These are phyloP conservation scores for Trichoderma afroharzianum DNA, from an alignment of 2,329 filamentous ascomycete species.

Conservation along the genomic window DNA sequence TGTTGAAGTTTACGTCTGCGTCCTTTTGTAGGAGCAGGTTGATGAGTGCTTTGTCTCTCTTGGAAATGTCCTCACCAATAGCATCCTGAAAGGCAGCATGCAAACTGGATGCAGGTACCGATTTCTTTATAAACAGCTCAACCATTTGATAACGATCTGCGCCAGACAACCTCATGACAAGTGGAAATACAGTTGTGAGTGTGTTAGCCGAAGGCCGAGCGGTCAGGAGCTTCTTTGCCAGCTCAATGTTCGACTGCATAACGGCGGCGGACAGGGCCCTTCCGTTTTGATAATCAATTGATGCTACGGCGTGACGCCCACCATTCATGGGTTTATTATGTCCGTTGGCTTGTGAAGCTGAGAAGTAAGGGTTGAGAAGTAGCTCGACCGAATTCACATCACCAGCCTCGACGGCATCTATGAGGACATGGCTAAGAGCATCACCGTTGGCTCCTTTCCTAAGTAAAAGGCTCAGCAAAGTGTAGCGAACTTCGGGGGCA, in stretches of 20 bases:
- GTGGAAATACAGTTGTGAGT: slow-evolving; percentile 47
- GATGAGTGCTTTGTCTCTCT: slow-evolving; percentile 50
- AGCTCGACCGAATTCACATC: slow-evolving; percentile 47
- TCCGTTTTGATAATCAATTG: slow-evolving; percentile 50
- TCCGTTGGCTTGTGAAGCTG: background rate
- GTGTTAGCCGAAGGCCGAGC: slow-evolving; percentile 46
- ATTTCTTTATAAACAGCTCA: slow-evolving; percentile 47
- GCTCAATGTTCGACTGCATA: slow-evolving; percentile 40
- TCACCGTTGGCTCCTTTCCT: slow-evolving; percentile 48
- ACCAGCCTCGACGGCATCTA: slow-evolving; percentile 46
- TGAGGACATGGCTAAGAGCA: slow-evolving; percentile 46
- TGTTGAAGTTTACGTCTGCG: slow-evolving; percentile 53
- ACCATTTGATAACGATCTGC: slow-evolving; percentile 46
- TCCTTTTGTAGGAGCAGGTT: slow-evolving; percentile 49
- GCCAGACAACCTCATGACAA: slow-evolving; percentile 41
- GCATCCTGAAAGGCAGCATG: slow-evolving; percentile 50
- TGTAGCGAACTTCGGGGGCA: slow-evolving; percentile 42
- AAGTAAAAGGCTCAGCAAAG: slow-evolving; percentile 45
- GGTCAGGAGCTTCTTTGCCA: slow-evolving; percentile 45
- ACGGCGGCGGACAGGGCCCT: slow-evolving; percentile 50
- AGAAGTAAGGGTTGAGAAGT: slow-evolving; percentile 47
- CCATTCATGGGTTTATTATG: slow-evolving; percentile 33
- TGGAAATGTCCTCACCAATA: slow-evolving; percentile 45
- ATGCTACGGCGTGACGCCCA: slow-evolving; percentile 46
- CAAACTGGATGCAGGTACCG: slow-evolving; percentile 44